Conservation (phyloP, 2,329 filamentous ascomycete genomes). For the Fusarium sp. region DNA sequence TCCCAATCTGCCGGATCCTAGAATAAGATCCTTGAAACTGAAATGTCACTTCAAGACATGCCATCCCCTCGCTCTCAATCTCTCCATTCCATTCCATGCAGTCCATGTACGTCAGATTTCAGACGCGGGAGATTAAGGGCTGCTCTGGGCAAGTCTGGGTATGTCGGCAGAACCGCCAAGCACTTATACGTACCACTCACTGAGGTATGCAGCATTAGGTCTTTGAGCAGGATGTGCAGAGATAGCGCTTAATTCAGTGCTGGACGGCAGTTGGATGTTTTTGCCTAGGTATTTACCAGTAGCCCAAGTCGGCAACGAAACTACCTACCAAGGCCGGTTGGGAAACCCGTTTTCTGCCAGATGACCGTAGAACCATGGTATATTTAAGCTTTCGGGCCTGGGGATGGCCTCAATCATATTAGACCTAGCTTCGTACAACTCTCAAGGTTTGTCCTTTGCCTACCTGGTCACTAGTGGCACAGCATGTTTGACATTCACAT, state of each 20-base stretch:
- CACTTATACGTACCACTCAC: background rate
- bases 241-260: background rate
- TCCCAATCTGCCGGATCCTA: constrained; percentile 6
- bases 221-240: background rate
- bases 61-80: constrained; percentile 21
- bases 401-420: constrained; percentile 16
- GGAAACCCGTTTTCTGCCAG: background rate
- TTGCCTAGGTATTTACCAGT: background rate
- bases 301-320: background rate
- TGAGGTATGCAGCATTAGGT: background rate
- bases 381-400: constrained; percentile 11
- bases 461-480: background rate
- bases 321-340: background rate
- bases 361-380: background rate
- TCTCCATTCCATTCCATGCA: background rate
- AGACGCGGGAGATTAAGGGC: constrained; percentile 11
- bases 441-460: background rate
- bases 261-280: background rate
- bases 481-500: background rate
- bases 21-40: constrained; percentile 7
- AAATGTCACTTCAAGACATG: constrained; percentile 14
- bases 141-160: background rate
- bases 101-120: background rate
- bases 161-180: constrained; percentile 10
- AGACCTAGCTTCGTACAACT: background rate